Conservation (phyloP, 164 flowering plant genomes). For the Protea cynaroides region DNA sequence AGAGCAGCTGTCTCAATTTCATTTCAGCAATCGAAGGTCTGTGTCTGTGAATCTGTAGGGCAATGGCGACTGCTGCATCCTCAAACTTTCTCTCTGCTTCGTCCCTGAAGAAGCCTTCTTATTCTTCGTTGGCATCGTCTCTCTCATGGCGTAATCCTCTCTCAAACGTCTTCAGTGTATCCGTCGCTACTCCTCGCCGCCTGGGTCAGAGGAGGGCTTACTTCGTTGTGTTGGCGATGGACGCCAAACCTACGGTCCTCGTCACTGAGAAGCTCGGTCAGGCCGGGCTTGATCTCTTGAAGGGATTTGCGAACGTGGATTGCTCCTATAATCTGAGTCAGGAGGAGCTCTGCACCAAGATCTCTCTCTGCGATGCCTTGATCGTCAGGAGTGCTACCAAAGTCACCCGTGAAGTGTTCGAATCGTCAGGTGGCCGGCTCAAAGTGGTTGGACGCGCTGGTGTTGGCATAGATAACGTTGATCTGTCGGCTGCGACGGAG, state of each 20-base stretch:
- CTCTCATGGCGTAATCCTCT: conserved; percentile 22
- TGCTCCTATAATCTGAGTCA: conserved; percentile 66
- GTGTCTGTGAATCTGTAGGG: no score
- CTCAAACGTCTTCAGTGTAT: conserved; percentile 16
- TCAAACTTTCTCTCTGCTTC: conserved; percentile 22
- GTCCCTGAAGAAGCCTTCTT: conserved; percentile 12
- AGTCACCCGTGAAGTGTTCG: conserved; percentile 76
- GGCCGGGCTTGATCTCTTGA: conserved; percentile 60
- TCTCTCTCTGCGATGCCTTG: conserved; percentile 86
- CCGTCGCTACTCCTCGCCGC: conserved; percentile 16
- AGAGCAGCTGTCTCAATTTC: no score
- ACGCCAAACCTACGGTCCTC: conserved; percentile 75
- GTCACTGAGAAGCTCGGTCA: conserved; percentile 84
- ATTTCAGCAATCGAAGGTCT: no score
- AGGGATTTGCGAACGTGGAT: conserved; percentile 70
- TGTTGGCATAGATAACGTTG: conserved; percentile 86
- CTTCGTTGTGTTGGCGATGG: conserved; percentile 25
- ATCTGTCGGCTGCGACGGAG: conserved; percentile 79
- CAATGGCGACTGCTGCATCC: conserved; percentile 32
- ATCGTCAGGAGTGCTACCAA: conserved; percentile 87
- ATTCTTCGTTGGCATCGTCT: conserved; percentile 10
- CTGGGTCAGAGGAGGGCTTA: conserved; percentile 9
- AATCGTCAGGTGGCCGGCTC: conserved; percentile 58
- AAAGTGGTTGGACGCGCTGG: conserved; percentile 94
- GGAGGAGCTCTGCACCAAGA: conserved; percentile 85